These are phyloP conservation scores for Colletotrichum costaricense DNA, from an alignment of 2,329 filamentous ascomycete genomes.

Conservation along the genomic window DNA sequence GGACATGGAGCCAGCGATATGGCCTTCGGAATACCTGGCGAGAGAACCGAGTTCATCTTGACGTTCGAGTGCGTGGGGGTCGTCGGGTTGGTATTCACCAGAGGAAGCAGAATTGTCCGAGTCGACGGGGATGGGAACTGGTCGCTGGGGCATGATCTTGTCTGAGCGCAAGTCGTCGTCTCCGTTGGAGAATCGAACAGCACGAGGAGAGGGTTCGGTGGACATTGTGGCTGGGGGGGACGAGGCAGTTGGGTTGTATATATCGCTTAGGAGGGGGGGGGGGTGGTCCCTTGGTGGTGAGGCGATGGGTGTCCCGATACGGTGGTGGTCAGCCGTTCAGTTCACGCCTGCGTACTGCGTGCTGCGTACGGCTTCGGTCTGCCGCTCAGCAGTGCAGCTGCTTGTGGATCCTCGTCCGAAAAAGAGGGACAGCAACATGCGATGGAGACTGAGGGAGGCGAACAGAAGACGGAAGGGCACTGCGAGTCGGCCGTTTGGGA, in stretches of 20 bases:
- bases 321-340: constrained; percentile 19
- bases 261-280: constrained; percentile 12
- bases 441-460: constrained; percentile 14
- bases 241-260: constrained; percentile 3
- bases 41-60: constrained; percentile 61
- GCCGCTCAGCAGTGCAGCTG: constrained; percentile 34
- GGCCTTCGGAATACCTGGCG: constrained; percentile 55
- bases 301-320: constrained; percentile 16
- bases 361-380: constrained; percentile 19
- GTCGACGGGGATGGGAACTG: constrained; percentile 51
- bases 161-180: constrained; percentile 58
- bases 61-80: constrained; percentile 58
- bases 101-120: constrained; percentile 62
- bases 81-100: constrained; percentile 55
- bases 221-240: constrained; percentile 22
- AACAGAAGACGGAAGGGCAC: constrained; percentile 19
- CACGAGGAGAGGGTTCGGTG: constrained; percentile 64
- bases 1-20: constrained; percentile 54
- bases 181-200: constrained; percentile 66
- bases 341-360: no score
- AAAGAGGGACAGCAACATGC: constrained; percentile 34
- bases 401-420: constrained; percentile 31
- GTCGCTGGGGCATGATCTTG: constrained; percentile 52
- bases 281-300: constrained; percentile 3
- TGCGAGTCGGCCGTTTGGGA: constrained; percentile 17